phyloP scores from a whole-genome alignment of 768 basidiomycete species.

The Leccinum aurantiacum region DNA sequence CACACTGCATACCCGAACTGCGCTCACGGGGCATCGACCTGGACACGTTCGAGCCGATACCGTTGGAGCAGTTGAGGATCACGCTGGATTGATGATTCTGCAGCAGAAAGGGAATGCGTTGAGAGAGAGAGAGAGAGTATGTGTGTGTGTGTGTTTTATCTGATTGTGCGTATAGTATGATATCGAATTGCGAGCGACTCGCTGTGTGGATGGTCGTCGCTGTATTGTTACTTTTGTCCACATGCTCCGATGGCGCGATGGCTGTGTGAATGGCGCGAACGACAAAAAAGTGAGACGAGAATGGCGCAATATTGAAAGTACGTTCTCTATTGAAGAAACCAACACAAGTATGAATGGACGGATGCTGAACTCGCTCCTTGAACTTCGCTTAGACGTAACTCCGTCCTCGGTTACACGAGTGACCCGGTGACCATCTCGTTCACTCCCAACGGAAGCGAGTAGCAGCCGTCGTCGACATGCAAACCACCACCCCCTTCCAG shows the following conservation, averaged over 20 bases:
- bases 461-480: not conserved
- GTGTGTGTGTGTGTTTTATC: constrained; percentile 21
- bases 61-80: constrained; percentile 92
- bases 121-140: constrained; percentile 4
- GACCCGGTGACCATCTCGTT: constrained; percentile 33
- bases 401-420: too few species aligned
- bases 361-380: not conserved
- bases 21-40: constrained; percentile 81
- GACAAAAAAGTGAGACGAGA: not conserved
- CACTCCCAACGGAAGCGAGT: not conserved
- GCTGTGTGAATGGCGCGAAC: constrained; percentile 22
- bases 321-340: too few species aligned
- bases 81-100: constrained; percentile 73
- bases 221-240: constrained; percentile 28
- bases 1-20: constrained; percentile 87
- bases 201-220: constrained; percentile 25
- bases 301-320: constrained; percentile 37
- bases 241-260: constrained; percentile 19
- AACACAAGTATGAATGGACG: too few species aligned
- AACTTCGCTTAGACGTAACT: not conserved
- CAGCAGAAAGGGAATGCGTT: constrained; percentile 27
- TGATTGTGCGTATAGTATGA: constrained; percentile 38
- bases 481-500: not conserved
- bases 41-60: constrained; percentile 95
- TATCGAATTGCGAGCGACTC: constrained; percentile 34